Conservation (phyloP, 768 basidiomycete genomes). For the Pisolithus marmoratus region DNA sequence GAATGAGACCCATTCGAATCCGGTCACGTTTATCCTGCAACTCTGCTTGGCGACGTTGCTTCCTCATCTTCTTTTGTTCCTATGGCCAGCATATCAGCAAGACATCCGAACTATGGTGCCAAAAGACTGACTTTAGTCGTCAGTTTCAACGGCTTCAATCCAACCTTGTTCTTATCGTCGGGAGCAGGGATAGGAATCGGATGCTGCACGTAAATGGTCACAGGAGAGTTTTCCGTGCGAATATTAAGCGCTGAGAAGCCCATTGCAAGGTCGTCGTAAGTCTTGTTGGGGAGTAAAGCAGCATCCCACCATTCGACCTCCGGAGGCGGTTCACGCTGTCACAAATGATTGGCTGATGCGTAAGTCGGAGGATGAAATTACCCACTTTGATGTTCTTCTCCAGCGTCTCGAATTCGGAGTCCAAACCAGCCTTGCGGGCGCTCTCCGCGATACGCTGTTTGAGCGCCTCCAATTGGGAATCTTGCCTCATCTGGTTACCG, state of each 20-base stretch:
- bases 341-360: background rate
- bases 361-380: background rate
- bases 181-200: constrained; percentile 95
- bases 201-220: constrained; percentile 91
- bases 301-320: constrained; percentile 98
- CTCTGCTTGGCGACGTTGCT: constrained; percentile 80
- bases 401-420: constrained; percentile 85
- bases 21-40: constrained; percentile 93
- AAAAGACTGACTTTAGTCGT: constrained; percentile 66
- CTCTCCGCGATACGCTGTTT: constrained; percentile 92
- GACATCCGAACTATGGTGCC: background rate
- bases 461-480: constrained; percentile 80
- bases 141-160: constrained; percentile 82
- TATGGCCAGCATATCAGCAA: constrained; percentile 11
- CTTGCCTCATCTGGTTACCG: constrained; percentile 65
- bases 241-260: constrained; percentile 60
- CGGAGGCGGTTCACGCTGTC: constrained; percentile 81
- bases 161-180: constrained; percentile 73
- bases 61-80: constrained; percentile 98
- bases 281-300: constrained; percentile 71
- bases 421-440: constrained; percentile 89
- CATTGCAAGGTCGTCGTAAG: constrained; percentile 67
- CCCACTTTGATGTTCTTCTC: constrained; percentile 85
- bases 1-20: constrained; percentile 91
- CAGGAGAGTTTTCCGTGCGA: constrained; percentile 61